These are phyloP conservation scores for Sechiopsis laciniata DNA, from an alignment of 306 rosid species.

Conservation along the genomic window DNA sequence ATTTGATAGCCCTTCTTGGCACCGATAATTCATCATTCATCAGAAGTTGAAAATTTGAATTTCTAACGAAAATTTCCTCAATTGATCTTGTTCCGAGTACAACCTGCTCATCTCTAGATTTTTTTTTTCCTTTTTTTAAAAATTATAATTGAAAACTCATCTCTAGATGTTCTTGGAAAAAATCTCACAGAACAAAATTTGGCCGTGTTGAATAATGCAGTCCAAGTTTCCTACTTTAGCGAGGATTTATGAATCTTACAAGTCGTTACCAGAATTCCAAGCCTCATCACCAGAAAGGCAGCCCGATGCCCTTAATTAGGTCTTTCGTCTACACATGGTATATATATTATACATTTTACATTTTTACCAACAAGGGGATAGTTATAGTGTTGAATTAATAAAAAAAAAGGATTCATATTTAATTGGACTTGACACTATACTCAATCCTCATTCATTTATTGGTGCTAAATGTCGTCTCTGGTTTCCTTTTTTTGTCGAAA, in stretches of 20 bases:
- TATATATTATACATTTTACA: neutral
- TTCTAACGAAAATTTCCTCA: neutral
- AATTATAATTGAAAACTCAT: neutral
- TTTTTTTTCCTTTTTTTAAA: too few species aligned
- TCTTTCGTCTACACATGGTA: neutral
- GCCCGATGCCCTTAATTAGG: constrained; percentile 29
- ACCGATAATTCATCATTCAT: neutral
- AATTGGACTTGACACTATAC: neutral
- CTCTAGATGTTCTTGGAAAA: neutral
- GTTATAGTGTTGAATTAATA: too few species aligned
- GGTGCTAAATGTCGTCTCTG: neutral
- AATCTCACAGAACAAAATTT: neutral
- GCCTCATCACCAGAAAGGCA: constrained; percentile 43
- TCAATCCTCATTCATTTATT: neutral
- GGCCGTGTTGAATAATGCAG: constrained; percentile 30
- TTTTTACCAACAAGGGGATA: neutral
- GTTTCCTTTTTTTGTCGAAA: neutral
- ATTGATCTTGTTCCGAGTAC: neutral
- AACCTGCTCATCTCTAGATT: neutral
- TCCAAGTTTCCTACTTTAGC: constrained; percentile 37
- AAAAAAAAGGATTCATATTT: too few species aligned
- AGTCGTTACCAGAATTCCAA: constrained; percentile 33
- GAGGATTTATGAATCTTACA: constrained; percentile 39
- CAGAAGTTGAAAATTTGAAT: neutral
- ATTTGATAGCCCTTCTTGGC: neutral